Base-by-base conservation (phyloP, 768 basidiomycete genomes). In the Candolleomyces aberdarensis region DNA sequence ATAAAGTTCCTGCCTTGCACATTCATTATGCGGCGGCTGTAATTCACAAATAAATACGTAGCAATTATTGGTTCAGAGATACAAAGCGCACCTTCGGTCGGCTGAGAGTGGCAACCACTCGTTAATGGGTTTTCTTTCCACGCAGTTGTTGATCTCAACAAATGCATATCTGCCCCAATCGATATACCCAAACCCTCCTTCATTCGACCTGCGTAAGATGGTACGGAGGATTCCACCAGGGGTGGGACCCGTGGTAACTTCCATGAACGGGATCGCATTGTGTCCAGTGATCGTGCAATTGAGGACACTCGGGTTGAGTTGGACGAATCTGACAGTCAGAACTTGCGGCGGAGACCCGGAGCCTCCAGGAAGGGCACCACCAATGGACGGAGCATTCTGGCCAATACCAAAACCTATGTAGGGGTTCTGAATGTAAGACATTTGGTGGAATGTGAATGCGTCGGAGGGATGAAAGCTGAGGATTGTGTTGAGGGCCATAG, bases 231-330 rank as follows among this genome's bases (percentile, higher is more conserved):
- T n/a, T n/a, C n/a, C n/a, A n/a, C n/a, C n/a, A n/a, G n/a, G n/a
- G n/a, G n/a, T n/a, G n/a, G n/a, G n/a, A n/a, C n/a, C n/a, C 39
- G 81, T 81, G 26, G 61, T 67, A 61, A 82, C 59, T 51, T 76
- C 75, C 64, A 80, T 79, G 20, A 73, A 74, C 19, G 76, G 74
- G 61, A 76, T 74, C 15, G 70, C 69, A 58, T 75, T 71, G 0
- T 81, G 78, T 0, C 80, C 80, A 54, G 77, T 62, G 56, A 83
- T 75, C 22, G 64, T 73, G 61, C 74, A 82, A 67, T 83, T 76
- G 31, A 82, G 70, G 20, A 83, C 71, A 43, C 72, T 74, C 5
- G 77, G 73, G 46, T 69, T 75, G 65, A 76, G 71, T 15, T 73
- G 69, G 47, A 74, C 72, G 70, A 83, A 81, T 20, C 72, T 72